Conservation (phyloP, 306 rosid genomes). For the Malus orientalis region DNA sequence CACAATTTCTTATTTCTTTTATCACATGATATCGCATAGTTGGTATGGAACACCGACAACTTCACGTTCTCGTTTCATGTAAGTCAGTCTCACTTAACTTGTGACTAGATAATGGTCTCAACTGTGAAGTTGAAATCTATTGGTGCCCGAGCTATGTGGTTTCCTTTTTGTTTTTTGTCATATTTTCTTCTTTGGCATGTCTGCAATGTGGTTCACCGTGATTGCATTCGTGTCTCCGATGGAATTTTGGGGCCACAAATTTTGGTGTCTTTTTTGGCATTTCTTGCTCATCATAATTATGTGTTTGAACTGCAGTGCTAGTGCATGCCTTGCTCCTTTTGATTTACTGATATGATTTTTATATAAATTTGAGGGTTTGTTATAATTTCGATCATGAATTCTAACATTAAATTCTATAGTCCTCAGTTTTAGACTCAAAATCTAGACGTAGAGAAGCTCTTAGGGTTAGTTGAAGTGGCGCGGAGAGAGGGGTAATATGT, state of each 20-base stretch:
- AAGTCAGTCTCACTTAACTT: no score
- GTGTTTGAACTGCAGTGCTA: conserved; percentile 16
- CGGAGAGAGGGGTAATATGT: no score
- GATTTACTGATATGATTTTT: not conserved
- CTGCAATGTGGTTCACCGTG: conserved; percentile 24
- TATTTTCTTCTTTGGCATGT: not conserved
- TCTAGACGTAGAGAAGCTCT: not conserved
- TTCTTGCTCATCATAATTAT: conserved; percentile 22
- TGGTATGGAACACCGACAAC: no score
- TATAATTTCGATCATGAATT: not conserved
- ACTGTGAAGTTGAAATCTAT: not conserved
- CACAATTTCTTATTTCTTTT: no score
- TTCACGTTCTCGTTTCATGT: no score
- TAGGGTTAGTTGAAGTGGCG: not conserved
- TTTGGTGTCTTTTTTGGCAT: conserved; percentile 4
- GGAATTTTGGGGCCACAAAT: conserved; percentile 18
- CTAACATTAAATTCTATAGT: not conserved
- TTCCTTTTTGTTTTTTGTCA: not conserved
- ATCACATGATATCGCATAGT: no score
- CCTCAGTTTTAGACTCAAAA: not conserved
- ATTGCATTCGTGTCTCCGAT: conserved; percentile 12
- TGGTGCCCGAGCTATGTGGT: not conserved
- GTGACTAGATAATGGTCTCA: not conserved
- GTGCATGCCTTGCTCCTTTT: not conserved
- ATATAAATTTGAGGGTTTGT: not conserved